phyloP scores from a whole-genome alignment of 176 grass and related monocot genomes.

The Luzula sylvatica region DNA sequence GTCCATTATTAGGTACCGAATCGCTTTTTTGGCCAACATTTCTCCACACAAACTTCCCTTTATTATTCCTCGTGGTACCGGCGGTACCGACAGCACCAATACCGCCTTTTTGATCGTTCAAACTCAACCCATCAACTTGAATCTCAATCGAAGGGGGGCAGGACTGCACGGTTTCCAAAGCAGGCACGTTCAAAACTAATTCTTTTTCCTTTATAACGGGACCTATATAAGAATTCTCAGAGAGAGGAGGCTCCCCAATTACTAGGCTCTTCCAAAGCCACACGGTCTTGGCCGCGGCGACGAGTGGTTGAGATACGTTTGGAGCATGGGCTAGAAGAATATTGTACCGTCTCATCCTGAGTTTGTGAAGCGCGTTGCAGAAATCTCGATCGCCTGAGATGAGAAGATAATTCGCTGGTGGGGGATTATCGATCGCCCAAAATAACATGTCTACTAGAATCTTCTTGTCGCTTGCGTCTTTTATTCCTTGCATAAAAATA shows the following conservation, averaged over 20 bases:
- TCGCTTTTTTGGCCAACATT: no score
- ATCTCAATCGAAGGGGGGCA: conserved; percentile 24
- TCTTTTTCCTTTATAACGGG: conserved; percentile 28
- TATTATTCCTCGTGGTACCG: conserved; percentile 22
- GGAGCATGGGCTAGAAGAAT: conserved; percentile 86
- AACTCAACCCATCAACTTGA: conserved; percentile 19
- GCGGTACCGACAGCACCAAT: conserved; percentile 8
- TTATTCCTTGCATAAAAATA: conserved; percentile 46
- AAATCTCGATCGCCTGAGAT: conserved; percentile 97
- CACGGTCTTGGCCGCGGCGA: conserved; percentile 69
- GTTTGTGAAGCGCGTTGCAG: conserved; percentile 92
- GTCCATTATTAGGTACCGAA: no score
- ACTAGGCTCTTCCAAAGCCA: conserved; percentile 82
- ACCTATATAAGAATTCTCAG: conserved; percentile 41
- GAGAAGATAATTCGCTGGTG: conserved; percentile 84
- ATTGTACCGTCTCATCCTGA: conserved; percentile 75
- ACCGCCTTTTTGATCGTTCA: conserved; percentile 40
- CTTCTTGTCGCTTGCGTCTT: conserved; percentile 99
- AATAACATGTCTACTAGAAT: conserved; percentile 95
- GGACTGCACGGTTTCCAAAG: conserved; percentile 16
- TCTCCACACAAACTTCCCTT: no score
- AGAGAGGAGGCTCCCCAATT: conserved; percentile 59
- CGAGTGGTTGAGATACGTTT: conserved; percentile 86
- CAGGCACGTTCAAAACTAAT: conserved; percentile 26
- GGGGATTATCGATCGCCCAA: conserved; percentile 97